phyloP scores from a whole-genome alignment of 371 early-diverging fungal genomes.

The Conidiobolus incongruus region DNA sequence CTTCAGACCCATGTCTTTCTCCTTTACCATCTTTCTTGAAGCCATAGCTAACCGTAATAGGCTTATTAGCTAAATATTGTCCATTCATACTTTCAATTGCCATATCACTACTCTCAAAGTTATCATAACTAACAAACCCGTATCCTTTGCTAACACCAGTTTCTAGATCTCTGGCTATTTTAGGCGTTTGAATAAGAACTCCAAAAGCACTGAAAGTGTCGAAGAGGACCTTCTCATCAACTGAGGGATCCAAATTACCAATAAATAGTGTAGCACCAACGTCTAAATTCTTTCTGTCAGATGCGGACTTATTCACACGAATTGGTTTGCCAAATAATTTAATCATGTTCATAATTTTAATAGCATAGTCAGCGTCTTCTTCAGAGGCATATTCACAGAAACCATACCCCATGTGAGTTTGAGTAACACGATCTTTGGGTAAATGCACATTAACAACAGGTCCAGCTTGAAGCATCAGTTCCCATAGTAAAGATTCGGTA shows the following conservation, averaged over 20 bases:
- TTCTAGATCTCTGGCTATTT: constrained; percentile 74
- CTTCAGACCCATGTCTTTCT: constrained; percentile 90
- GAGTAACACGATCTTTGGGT: constrained; percentile 93
- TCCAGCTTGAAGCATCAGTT: constrained; percentile 94
- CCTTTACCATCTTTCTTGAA: constrained; percentile 97
- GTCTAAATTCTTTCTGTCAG: constrained; percentile 75
- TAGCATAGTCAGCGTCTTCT: constrained; percentile 94
- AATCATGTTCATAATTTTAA: constrained; percentile 88
- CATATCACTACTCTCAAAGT: constrained; percentile 87
- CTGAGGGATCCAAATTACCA: constrained; percentile 82
- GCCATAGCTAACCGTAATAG: constrained; percentile 78
- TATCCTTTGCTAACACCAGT: constrained; percentile 76
- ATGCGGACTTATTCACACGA: constrained; percentile 86
- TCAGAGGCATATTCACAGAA: constrained; percentile 86
- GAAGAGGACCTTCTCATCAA: constrained; percentile 84
- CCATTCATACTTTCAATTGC: constrained; percentile 96
- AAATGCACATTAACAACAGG: constrained; percentile 90
- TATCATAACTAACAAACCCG: constrained; percentile 83
- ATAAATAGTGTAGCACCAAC: constrained; percentile 93
- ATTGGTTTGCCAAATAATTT: constrained; percentile 89
- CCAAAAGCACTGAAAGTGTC: constrained; percentile 95
- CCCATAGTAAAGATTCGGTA: constrained; percentile 86
- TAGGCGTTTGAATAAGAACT: constrained; percentile 62
- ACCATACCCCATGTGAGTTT: constrained; percentile 85
- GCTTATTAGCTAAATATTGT: constrained; percentile 83